Conservation (phyloP, 2,329 filamentous ascomycete species). For the Pseudocercospora musae region DNA sequence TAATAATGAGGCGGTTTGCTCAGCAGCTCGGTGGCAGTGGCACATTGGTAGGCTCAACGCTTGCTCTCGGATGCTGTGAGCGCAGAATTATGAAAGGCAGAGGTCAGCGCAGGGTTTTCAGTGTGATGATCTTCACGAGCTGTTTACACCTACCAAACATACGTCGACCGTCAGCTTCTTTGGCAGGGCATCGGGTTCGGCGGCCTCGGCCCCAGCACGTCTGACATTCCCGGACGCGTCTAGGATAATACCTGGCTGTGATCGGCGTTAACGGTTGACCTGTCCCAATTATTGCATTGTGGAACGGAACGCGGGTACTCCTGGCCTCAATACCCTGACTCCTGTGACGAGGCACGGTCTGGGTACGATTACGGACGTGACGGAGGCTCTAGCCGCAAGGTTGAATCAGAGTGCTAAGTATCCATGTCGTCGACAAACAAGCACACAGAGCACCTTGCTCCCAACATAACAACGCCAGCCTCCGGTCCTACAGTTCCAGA, state of each 20-base stretch:
- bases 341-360: neutral
- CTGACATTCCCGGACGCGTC: neutral
- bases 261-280: neutral
- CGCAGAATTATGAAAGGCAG: neutral
- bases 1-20: neutral
- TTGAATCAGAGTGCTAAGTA: neutral
- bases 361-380: neutral
- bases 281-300: neutral
- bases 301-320: constrained; percentile 2
- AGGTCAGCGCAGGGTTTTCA: neutral
- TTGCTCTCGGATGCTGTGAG: neutral
- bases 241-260: neutral
- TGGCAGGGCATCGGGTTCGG: neutral
- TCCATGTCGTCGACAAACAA: constrained; percentile 12
- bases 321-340: neutral
- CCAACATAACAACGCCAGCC: constrained; percentile 6
- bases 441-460: neutral
- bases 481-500: constrained; percentile 11
- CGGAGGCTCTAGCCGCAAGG: constrained; percentile 1
- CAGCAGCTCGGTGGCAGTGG: neutral
- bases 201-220: neutral
- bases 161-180: neutral
- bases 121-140: neutral
- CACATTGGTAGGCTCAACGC: neutral
- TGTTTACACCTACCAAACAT: no score